Conservation (phyloP, 805 yeast species). For the Saccharomycopsis sp. region DNA sequence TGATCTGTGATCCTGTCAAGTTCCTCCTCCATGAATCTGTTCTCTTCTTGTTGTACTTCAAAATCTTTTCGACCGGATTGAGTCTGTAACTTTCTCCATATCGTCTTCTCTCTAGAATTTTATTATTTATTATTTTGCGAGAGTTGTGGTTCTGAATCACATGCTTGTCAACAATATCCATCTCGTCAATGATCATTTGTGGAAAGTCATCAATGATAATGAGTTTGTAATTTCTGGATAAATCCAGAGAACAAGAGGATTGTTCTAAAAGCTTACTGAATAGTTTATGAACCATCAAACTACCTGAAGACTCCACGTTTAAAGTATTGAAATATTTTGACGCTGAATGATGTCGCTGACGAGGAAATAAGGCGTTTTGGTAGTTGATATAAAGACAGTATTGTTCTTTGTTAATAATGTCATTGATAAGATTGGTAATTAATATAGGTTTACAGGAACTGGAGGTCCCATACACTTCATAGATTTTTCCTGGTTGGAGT, state of each 20-base stretch:
- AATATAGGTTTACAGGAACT: constrained; percentile 4
- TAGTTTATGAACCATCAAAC: constrained; percentile 2
- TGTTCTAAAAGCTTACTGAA: neutral
- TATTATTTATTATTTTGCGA: constrained; percentile 5
- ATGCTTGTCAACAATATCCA: constrained; percentile 4
- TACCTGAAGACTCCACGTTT: constrained; percentile 1
- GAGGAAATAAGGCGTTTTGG: constrained; percentile 4
- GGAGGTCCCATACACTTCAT: constrained; percentile 16
- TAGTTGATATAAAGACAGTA: constrained; percentile 17
- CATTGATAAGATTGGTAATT: constrained; percentile 2
- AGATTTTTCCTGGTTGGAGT: constrained; percentile 15
- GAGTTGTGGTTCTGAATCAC: constrained; percentile 2
- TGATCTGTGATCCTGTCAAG: constrained; percentile 6
- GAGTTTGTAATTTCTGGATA: constrained; percentile 7
- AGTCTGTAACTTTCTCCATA: constrained; percentile 14
- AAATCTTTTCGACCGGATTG: constrained; percentile 5
- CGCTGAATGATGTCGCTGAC: neutral
- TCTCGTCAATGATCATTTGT: constrained; percentile 6
- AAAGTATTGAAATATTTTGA: constrained; percentile 1
- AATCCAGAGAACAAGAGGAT: neutral
- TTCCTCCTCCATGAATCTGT: neutral
- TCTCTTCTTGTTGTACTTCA: constrained; percentile 17
- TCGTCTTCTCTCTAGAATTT: constrained; percentile 13
- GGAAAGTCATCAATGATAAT: constrained; percentile 19
- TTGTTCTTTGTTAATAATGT: neutral